These are phyloP conservation scores for Vinca major DNA, from an alignment of 305 asterid genomes.

Conservation along the genomic window DNA sequence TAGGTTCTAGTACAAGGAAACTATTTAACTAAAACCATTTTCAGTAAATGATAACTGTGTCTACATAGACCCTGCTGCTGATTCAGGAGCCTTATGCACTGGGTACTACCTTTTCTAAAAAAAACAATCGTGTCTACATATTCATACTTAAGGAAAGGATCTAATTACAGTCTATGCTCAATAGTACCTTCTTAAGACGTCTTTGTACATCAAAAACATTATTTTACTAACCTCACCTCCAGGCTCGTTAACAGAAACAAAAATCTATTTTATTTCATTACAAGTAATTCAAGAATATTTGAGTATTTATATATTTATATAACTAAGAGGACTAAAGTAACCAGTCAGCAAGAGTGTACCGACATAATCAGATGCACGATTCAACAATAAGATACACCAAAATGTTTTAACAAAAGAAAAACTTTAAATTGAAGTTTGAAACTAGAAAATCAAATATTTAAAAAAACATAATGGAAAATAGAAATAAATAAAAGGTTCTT, in stretches of 20 bases:
- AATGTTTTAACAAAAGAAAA: neutral
- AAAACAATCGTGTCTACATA: no score
- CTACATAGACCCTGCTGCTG: no score
- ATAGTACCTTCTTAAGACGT: neutral
- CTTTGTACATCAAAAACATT: neutral
- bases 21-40: no score
- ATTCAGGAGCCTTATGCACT: no score
- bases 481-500: conserved; percentile 1
- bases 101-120: no score
- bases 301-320: neutral
- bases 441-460: no score
- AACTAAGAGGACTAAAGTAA: neutral
- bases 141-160: no score
- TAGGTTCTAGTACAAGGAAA: no score
- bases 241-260: neutral
- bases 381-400: neutral
- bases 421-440: conserved; percentile 1
- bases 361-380: neutral
- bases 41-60: no score
- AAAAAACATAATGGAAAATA: neutral
- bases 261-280: neutral
- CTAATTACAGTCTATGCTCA: neutral
- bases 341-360: neutral
- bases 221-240: neutral
- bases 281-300: neutral